Percentiles rank a stretch among this genome's conserved stretches.
phyloP scores from a whole-genome alignment of 78 protist species.

The Dictyostelium capitatum region DNA sequence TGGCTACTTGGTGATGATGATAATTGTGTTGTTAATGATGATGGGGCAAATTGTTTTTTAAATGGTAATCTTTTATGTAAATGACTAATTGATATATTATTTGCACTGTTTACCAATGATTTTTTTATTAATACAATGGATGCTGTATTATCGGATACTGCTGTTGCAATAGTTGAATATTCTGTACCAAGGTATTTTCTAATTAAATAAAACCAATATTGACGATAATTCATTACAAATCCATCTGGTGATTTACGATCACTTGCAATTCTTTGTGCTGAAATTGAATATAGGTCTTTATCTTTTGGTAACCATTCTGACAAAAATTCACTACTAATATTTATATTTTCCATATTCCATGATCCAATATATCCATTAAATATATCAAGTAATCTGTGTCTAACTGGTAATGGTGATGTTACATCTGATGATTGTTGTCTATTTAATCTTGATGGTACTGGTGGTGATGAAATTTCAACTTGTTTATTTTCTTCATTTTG shows the following conservation, averaged over 20 bases:
- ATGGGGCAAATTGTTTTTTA: not conserved
- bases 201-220: slow-evolving; percentile 69
- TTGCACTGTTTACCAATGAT: slow-evolving; percentile 22
- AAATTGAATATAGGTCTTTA: slow-evolving; percentile 42
- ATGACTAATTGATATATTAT: slow-evolving; percentile 42
- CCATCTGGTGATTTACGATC: slow-evolving; percentile 65
- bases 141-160: slow-evolving; percentile 41
- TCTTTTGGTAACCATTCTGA: slow-evolving; percentile 69
- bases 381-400: slow-evolving; percentile 45
- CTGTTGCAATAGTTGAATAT: slow-evolving; percentile 27
- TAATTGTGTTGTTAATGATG: not conserved
- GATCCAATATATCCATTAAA: slow-evolving; percentile 68
- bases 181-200: slow-evolving; percentile 52
- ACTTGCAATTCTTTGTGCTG: slow-evolving; percentile 71
- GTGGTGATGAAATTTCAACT: not conserved
- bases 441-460: not conserved
- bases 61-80: slow-evolving; percentile 21
- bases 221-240: slow-evolving; percentile 69
- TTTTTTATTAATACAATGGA: slow-evolving; percentile 55
- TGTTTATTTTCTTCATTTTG: not conserved
- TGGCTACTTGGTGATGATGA: not conserved
- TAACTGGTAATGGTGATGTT: slow-evolving; percentile 40
- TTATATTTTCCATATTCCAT: slow-evolving; percentile 80
- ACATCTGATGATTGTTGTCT: not conserved
- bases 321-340: slow-evolving; percentile 15